phyloP scores from a whole-genome alignment of 75 land plant genomes.

The Azolla pinnata region DNA sequence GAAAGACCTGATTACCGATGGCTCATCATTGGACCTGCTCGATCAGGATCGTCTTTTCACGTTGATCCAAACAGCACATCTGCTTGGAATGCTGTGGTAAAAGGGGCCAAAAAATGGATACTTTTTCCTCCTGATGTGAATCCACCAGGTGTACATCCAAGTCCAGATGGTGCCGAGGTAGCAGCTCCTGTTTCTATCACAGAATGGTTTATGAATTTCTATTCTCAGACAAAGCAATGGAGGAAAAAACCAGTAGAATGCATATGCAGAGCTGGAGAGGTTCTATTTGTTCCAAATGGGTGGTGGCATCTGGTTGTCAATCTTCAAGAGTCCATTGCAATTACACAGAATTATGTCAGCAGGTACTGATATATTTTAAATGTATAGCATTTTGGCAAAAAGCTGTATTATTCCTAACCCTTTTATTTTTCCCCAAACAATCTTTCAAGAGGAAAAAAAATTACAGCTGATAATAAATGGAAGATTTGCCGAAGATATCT shows the following conservation, averaged over 20 bases:
- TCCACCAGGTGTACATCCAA: constrained; percentile 91
- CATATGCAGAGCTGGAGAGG: constrained; percentile 38
- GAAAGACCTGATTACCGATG: constrained; percentile 84
- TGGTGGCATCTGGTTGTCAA: constrained; percentile 88
- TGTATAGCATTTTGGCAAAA: too few species aligned
- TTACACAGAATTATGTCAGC: constrained; percentile 94
- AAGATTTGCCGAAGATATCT: too few species aligned
- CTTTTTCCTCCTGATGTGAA: constrained; percentile 86
- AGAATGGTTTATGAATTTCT: constrained; percentile 50
- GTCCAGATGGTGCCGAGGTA: constrained; percentile 72
- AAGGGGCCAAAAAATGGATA: constrained; percentile 91
- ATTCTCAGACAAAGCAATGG: constrained; percentile 27
- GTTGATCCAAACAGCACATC: constrained; percentile 94
- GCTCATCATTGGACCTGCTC: constrained; percentile 88
- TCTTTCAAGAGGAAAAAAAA: too few species aligned
- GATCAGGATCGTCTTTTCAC: constrained; percentile 92
- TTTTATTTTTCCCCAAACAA: too few species aligned
- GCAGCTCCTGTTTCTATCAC: constrained; percentile 42
- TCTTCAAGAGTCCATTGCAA: constrained; percentile 91
- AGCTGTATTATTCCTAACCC: too few species aligned
- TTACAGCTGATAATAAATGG: too few species aligned
- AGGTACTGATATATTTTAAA: too few species aligned
- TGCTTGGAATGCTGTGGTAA: constrained; percentile 93
- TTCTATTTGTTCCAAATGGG: constrained; percentile 44
- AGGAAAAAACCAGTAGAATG: constrained; percentile 38